phyloP scores from a whole-genome alignment of 129 eudicot species.

The Escallonia herrerae region DNA sequence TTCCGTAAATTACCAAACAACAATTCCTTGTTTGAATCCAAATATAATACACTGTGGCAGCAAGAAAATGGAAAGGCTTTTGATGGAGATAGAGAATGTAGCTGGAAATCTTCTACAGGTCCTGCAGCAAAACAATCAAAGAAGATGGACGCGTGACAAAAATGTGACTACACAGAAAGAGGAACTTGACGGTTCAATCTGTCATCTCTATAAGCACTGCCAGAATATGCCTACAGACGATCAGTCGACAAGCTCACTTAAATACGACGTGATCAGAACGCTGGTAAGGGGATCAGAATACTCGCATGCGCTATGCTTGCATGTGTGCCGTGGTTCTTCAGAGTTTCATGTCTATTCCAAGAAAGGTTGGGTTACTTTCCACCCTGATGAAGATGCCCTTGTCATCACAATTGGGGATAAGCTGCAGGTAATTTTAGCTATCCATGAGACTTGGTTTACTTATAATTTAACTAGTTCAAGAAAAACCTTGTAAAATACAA shows the following conservation, averaged over 20 bases:
- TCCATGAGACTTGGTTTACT: neutral
- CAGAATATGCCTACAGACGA: conserved; percentile 14
- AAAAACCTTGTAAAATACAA: no score
- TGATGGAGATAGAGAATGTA: conserved; percentile 31
- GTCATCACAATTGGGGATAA: conserved; percentile 73
- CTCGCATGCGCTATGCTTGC: conserved; percentile 61
- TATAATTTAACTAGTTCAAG: no score
- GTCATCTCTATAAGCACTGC: conserved; percentile 45
- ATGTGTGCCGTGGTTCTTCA: conserved; percentile 48
- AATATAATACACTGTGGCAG: conserved; percentile 16
- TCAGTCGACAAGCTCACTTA: conserved; percentile 25
- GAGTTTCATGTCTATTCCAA: conserved; percentile 81
- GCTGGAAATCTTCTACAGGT: conserved; percentile 19
- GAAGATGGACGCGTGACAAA: conserved; percentile 4
- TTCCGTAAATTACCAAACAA: no score
- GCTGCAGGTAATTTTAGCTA: conserved; percentile 48
- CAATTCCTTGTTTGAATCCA: no score
- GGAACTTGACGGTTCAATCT: conserved; percentile 28
- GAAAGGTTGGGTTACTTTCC: conserved; percentile 69
- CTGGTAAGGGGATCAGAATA: conserved; percentile 69
- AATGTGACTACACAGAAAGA: conserved; percentile 7
- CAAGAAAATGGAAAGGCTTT: conserved; percentile 37
- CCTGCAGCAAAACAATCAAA: conserved; percentile 6
- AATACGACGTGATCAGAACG: conserved; percentile 72
- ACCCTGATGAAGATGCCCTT: conserved; percentile 35